These are phyloP conservation scores for Hippophae rhamnoides DNA, from an alignment of 306 rosid species.

Conservation along the genomic window DNA sequence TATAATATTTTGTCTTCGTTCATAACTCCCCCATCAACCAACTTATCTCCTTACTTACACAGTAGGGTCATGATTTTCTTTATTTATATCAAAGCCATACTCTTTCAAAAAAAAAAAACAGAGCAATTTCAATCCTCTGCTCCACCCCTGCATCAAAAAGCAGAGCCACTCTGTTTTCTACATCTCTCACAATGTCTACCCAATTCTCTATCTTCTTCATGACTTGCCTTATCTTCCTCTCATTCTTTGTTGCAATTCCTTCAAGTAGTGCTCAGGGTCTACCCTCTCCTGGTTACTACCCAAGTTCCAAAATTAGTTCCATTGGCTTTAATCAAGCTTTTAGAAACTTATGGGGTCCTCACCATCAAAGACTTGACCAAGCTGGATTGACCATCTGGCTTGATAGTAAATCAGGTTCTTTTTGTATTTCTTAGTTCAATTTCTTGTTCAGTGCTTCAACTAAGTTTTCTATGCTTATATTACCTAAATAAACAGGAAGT, in stretches of 20 bases:
- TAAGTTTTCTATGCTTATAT: background rate
- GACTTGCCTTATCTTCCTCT: conserved; percentile 29
- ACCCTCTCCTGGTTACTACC: conserved; percentile 79
- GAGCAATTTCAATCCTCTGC: conserved; percentile 15
- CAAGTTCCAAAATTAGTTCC: conserved; percentile 45
- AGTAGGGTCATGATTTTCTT: conserved; percentile 28
- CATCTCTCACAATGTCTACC: conserved; percentile 19
- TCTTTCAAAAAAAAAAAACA: conserved; percentile 11
- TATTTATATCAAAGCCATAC: conserved; percentile 42
- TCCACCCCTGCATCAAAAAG: conserved; percentile 23
- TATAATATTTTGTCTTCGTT: conserved; percentile 23
- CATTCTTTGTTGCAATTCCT: conserved; percentile 25
- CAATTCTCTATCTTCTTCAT: conserved; percentile 23
- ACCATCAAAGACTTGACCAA: conserved; percentile 60
- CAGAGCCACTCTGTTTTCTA: conserved; percentile 30
- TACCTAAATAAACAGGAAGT: conserved; percentile 44
- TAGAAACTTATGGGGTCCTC: conserved; percentile 72
- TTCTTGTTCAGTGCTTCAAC: background rate
- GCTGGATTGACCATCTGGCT: conserved; percentile 60
- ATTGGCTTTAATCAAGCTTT: conserved; percentile 48
- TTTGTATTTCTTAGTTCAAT: no score
- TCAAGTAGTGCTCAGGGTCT: conserved; percentile 37
- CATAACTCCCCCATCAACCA: conserved; percentile 29
- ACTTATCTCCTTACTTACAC: conserved; percentile 17
- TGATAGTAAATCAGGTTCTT: conserved; percentile 51